Evolutionary conservation across 345 rosid genomes (phyloP).

Genomic region (Limnanthes douglasii): DNA sequence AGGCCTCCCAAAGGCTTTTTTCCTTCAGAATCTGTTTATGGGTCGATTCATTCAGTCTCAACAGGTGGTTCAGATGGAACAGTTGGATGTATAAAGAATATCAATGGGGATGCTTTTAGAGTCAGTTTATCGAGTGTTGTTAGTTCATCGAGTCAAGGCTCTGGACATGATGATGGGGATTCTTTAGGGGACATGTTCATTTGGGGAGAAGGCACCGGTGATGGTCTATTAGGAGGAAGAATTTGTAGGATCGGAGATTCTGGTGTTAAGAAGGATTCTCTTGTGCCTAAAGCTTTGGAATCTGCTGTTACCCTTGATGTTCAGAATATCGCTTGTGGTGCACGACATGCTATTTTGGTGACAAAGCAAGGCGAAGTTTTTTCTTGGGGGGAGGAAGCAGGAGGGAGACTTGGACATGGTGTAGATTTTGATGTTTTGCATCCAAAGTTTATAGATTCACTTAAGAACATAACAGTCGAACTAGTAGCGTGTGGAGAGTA

Average conservation of each 20-base stretch:
- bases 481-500: conserved; percentile 67
- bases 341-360: conserved; percentile 50
- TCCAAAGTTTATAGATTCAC: conserved; percentile 55
- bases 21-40: conserved; percentile 50
- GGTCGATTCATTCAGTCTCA: conserved; percentile 49
- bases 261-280: conserved; percentile 44
- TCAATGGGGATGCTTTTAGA: conserved; percentile 53
- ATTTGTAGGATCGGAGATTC: conserved; percentile 27
- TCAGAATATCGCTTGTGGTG: conserved; percentile 75
- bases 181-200: conserved; percentile 68
- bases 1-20: conserved; percentile 38
- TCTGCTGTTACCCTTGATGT: conserved; percentile 67
- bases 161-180: conserved; percentile 73
- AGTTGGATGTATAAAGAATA: conserved; percentile 26
- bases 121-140: conserved; percentile 77
- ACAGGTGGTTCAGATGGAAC: conserved; percentile 65
- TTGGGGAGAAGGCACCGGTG: conserved; percentile 75
- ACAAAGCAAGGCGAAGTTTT: conserved; percentile 71
- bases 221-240: conserved; percentile 65
- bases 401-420: conserved; percentile 78
- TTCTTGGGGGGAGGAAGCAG: conserved; percentile 68
- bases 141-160: conserved; percentile 73
- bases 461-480: conserved; percentile 43
- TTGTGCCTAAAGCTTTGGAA: conserved; percentile 55
- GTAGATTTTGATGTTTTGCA: conserved; percentile 58